Evolutionary conservation across 2,329 filamentous ascomycete genomes (phyloP).

Genomic region (Cordyceps pruinosa): DNA sequence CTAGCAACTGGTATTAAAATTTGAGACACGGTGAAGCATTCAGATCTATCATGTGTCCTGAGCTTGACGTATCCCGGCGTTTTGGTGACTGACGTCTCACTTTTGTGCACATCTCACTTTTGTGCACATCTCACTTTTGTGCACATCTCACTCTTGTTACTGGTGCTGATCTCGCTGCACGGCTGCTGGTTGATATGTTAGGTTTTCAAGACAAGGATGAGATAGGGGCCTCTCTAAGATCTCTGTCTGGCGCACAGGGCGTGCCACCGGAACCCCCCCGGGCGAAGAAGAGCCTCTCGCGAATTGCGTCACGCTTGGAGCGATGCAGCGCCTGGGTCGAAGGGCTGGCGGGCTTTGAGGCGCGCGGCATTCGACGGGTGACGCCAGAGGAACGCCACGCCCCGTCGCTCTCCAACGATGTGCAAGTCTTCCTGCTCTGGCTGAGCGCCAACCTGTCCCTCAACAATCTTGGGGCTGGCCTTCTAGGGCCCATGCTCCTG

Average conservation of each 20-base stretch:
- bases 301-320: background rate
- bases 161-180: too few species aligned
- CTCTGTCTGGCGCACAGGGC: too few species aligned
- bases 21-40: background rate
- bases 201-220: background rate
- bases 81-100: too few species aligned
- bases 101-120: too few species aligned
- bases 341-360: conserved; percentile 30
- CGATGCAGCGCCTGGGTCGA: conserved; percentile 23
- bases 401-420: conserved; percentile 26
- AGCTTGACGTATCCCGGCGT: too few species aligned
- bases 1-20: background rate
- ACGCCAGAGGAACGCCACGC: conserved; percentile 29
- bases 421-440: conserved; percentile 36
- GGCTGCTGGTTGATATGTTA: background rate
- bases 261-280: background rate
- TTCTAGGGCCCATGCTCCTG: conserved; percentile 62
- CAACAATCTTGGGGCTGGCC: conserved; percentile 57
- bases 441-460: conserved; percentile 38
- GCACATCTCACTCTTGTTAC: too few species aligned
- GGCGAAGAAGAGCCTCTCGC: background rate
- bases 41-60: background rate
- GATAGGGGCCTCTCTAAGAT: background rate
- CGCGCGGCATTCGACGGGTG: conserved; percentile 34
- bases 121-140: too few species aligned